phyloP scores from a whole-genome alignment of 2,329 filamentous ascomycete genomes.

The Phaeosphaeriaceae sp. region DNA sequence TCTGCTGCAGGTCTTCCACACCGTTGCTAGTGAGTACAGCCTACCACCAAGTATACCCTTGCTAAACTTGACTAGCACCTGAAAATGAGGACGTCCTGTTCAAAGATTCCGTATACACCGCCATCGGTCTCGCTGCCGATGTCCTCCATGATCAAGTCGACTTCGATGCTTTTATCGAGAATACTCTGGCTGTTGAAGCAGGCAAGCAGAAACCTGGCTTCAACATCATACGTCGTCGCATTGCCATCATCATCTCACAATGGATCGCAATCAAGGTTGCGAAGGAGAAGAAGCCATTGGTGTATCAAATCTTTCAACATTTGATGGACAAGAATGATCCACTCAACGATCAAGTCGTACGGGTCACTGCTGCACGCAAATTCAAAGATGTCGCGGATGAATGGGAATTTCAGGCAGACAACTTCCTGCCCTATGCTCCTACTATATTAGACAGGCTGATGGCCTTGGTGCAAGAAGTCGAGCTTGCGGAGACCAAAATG shows the following conservation, averaged over 20 bases:
- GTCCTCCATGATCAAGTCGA: conserved; percentile 78
- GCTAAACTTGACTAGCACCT: conserved; percentile 50
- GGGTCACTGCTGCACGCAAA: conserved; percentile 87
- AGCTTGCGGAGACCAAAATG: conserved; percentile 87
- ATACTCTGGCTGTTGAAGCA: conserved; percentile 78
- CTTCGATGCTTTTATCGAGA: conserved; percentile 80
- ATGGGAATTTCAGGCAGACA: conserved; percentile 76
- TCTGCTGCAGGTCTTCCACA: conserved; percentile 81
- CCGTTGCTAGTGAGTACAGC: conserved; percentile 68
- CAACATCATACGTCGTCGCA: conserved; percentile 84
- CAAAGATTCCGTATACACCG: conserved; percentile 94
- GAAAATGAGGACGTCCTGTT: conserved; percentile 75
- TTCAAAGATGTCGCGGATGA: conserved; percentile 83
- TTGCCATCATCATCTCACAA: conserved; percentile 86
- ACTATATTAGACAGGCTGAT: conserved; percentile 77
- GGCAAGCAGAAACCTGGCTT: conserved; percentile 72
- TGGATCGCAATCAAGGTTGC: conserved; percentile 85
- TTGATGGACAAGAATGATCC: conserved; percentile 79
- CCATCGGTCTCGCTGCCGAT: conserved; percentile 83
- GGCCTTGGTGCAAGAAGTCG: conserved; percentile 78
- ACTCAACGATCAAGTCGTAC: conserved; percentile 88
- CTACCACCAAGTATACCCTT: background rate
- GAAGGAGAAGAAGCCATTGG: conserved; percentile 70
- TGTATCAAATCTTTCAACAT: conserved; percentile 90
- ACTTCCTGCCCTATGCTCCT: conserved; percentile 79